Evolutionary conservation across 164 flowering plant species (phyloP), one percentile per base, ranked within the genome.

Genomic region (Vitis riparia): DNA sequence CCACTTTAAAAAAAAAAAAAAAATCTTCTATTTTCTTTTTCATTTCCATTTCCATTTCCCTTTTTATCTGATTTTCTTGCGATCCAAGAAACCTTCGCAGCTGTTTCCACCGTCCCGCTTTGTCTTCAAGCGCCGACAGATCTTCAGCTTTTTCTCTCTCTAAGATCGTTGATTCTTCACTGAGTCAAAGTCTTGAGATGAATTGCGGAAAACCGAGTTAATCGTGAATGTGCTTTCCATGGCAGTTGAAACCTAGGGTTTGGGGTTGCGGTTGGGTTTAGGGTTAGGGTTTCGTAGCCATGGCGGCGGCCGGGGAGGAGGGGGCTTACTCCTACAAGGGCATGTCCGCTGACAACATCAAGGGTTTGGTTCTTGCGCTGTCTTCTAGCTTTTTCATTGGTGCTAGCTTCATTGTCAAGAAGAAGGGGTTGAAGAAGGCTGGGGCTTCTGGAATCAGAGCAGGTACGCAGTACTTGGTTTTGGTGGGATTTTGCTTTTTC

Each of bases 331-430:
- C 44, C 44, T 32, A 32, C 71, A 78, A 78, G 75, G 92, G 91
- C 32, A 89, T 91, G 93, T 89, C 92, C 37, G 79, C 92, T 5
- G 93, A 89, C 63, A 91, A 91, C 53, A 78, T 91, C 62, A 89
- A 87, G 74, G 97, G 97, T 27, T 76, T 91, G 75, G 76, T 88
- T 19, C 71, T 91, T 62, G 93, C 92, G 3, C 70, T 87, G 32
- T 86, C 92, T 15, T 91, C 93, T 19, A 91, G 93, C 63, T 9
- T 84, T 44, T 91, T 91, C 67, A 91, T 91, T 47, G 93, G 97
- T 48, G 87, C 91, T 9, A 91, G 97, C 75, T 91, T 89, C 74
- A 89, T 91, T 60, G 88, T 89, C n/a, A 91, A 91, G 83, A 91
- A 90, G 77, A 91, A 91, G 73, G 96, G 96, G 1, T 73, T 91